Evolutionary conservation across 306 rosid genomes (phyloP), one percentile per base, ranked within the genome.

Genomic region (Vicia faba): DNA sequence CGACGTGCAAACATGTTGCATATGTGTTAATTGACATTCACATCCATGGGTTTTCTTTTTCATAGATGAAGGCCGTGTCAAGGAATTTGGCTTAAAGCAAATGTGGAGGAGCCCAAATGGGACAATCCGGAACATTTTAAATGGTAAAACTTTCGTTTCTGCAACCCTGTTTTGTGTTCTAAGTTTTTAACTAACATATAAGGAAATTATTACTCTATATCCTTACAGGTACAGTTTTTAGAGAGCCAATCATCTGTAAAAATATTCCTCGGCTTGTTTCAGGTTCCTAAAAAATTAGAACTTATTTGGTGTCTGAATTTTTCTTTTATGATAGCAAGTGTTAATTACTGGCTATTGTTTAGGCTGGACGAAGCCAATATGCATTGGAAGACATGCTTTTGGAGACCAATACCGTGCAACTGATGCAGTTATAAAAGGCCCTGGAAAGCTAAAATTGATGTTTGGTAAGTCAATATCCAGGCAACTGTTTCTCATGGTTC

Each of bases 101-200:
- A 93, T 93, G 97, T 93, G 99, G 99, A 93, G 60, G 80, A 93
- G 99, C 80, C 99, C 99, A 64, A 93, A 90, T 78, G 99, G 99
- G 65, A 93, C 97, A 8, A 90, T 93, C 70, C 86, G 99, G 82
- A 93, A 93, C 72, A 90, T 93, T 74, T 75, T 90, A 85, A 90
- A 93, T 80, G 99, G 99, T 90, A 70, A 20, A 61, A 60, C 68
- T 61, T 65, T 64, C 61, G 26, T 74, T 82, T 61, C 63, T 23
- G 12, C 15, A 43, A 65, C 55, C 64, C 54, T 54, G 38, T 50
- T 65, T 41, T 60, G 36, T 53, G 8, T 46, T 60, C 66, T 41
- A 68, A 55, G 35, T 19, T 63, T 36, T 46, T 40, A 15, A 26
- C 65, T 78, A 61, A 54, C 33, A 29, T 68, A 48, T 11, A 4